A percentile compares a stretch with the other conserved stretches of the same genome.
These are phyloP conservation scores for Aspergillus haitiensis DNA, from an alignment of 495 filamentous ascomycete species.

Conservation along the genomic window DNA sequence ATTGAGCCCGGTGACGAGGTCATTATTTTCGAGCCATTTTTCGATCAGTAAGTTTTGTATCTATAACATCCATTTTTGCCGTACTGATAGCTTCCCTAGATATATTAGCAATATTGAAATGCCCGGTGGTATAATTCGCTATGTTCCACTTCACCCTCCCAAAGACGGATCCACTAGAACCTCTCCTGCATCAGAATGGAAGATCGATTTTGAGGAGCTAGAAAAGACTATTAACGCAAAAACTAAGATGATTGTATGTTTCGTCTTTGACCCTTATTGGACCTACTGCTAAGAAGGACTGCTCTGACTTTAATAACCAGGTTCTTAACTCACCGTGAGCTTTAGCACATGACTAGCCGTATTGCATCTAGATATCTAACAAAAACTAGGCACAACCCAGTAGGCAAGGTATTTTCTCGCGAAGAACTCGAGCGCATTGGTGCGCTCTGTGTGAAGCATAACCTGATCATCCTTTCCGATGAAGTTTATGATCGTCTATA, in stretches of 20 bases:
- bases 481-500: slow-evolving; percentile 95
- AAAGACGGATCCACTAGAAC: slow-evolving; percentile 75
- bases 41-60: slow-evolving; percentile 74
- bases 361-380: slow-evolving; percentile 18
- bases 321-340: slow-evolving; percentile 49
- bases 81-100: slow-evolving; percentile 27
- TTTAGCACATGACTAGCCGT: not conserved
- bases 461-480: slow-evolving; percentile 93
- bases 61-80: not conserved
- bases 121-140: slow-evolving; percentile 91
- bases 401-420: slow-evolving; percentile 89
- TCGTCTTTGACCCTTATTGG: not conserved
- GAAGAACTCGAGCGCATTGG: slow-evolving; percentile 84
- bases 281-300: not conserved
- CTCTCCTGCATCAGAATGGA: slow-evolving; percentile 84
- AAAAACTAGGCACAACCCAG: slow-evolving; percentile 76
- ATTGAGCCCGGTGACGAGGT: slow-evolving; percentile 94
- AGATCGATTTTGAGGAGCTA: slow-evolving; percentile 78
- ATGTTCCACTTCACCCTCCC: slow-evolving; percentile 92
- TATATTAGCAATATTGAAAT: slow-evolving; percentile 98
- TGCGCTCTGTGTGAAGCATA: slow-evolving; percentile 85
- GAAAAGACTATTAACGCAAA: slow-evolving; percentile 78
- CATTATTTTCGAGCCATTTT: slow-evolving; percentile 97
- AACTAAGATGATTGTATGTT: slow-evolving; percentile 91
- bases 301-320: slow-evolving; percentile 26